Percentiles rank a stretch among this genome's conserved stretches.
These are phyloP conservation scores for Fusarium cicatricum DNA, from an alignment of 2,329 filamentous ascomycete species.

Conservation along the genomic window DNA sequence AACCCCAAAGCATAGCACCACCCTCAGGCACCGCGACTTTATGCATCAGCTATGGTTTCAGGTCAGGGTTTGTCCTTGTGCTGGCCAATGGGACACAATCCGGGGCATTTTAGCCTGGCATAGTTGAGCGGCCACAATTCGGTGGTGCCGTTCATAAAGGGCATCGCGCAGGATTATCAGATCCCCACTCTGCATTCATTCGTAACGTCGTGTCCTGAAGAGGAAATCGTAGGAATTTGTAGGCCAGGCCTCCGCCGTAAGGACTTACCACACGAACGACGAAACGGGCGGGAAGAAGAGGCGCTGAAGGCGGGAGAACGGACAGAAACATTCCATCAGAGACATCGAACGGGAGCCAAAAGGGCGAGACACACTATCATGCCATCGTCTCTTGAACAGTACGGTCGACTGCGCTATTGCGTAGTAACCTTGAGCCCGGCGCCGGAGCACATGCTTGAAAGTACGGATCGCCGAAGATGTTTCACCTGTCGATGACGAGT, in stretches of 20 bases:
- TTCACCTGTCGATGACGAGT: conserved; percentile 33
- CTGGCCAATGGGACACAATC: conserved; percentile 44
- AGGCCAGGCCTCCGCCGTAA: conserved; percentile 12
- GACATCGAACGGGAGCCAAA: conserved; percentile 19
- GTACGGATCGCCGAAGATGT: conserved; percentile 32
- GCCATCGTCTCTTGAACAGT: conserved; percentile 11
- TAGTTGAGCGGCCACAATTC: conserved; percentile 36
- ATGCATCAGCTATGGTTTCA: conserved; percentile 50
- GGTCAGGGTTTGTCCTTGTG: conserved; percentile 30
- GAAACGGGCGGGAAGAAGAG: conserved; percentile 1
- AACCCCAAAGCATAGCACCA: conserved; percentile 38
- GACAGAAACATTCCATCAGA: conserved; percentile 27
- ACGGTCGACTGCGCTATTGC: conserved; percentile 8
- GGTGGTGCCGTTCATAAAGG: conserved; percentile 37
- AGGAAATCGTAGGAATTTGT: conserved; percentile 27
- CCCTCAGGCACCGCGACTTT: conserved; percentile 35
- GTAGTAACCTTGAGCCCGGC: conserved; percentile 12
- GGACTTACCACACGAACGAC: conserved; percentile 14
- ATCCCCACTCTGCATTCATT: conserved; percentile 32
- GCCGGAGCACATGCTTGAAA: conserved; percentile 22
- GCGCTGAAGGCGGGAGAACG: conserved; percentile 12
- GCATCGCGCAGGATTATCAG: conserved; percentile 27
- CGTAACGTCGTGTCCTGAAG: conserved; percentile 18
- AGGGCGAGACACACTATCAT: conserved; percentile 22
- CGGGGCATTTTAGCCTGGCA: conserved; percentile 31